Conservation (phyloP, 106 monocot genomes). For the Allium fistulosum region DNA sequence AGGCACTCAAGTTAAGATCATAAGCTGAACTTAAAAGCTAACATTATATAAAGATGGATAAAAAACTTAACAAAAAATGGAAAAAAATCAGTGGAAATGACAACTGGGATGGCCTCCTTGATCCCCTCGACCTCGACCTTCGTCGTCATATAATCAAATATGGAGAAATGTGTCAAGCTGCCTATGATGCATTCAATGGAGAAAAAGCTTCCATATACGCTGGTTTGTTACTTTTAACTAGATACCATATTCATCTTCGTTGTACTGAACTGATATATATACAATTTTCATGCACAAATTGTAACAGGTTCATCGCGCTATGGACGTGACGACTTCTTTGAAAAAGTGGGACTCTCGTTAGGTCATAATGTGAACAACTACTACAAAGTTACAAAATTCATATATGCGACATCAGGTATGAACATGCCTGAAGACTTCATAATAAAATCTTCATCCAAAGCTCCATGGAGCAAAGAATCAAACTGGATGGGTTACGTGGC, state of each 20-base stretch:
- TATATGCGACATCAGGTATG: slow-evolving; percentile 76
- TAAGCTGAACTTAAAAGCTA: neutral
- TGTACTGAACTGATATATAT: too few species aligned
- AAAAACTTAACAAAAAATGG: slow-evolving; percentile 29
- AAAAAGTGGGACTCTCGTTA: slow-evolving; percentile 9
- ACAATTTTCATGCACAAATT: too few species aligned
- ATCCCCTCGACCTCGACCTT: slow-evolving; percentile 74
- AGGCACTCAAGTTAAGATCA: neutral
- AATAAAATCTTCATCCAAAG: slow-evolving; percentile 43
- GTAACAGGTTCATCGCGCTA: slow-evolving; percentile 26
- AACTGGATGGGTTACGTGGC: slow-evolving; percentile 86
- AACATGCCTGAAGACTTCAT: slow-evolving; percentile 57
- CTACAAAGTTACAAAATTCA: slow-evolving; percentile 64
- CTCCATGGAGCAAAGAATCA: slow-evolving; percentile 52
- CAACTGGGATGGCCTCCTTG: slow-evolving; percentile 68
- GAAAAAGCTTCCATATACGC: slow-evolving; percentile 48
- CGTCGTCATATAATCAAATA: slow-evolving; percentile 54
- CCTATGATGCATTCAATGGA: slow-evolving; percentile 69
- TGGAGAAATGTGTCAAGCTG: slow-evolving; percentile 60
- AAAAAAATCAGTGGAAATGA: slow-evolving; percentile 47
- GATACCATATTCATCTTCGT: too few species aligned
- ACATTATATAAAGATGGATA: slow-evolving; percentile 5
- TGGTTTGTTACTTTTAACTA: slow-evolving; percentile 8
- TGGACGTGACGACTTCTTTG: slow-evolving; percentile 27
- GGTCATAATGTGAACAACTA: slow-evolving; percentile 10